phyloP scores from a whole-genome alignment of 148 eudicot species.

The Oxyria digyna region DNA sequence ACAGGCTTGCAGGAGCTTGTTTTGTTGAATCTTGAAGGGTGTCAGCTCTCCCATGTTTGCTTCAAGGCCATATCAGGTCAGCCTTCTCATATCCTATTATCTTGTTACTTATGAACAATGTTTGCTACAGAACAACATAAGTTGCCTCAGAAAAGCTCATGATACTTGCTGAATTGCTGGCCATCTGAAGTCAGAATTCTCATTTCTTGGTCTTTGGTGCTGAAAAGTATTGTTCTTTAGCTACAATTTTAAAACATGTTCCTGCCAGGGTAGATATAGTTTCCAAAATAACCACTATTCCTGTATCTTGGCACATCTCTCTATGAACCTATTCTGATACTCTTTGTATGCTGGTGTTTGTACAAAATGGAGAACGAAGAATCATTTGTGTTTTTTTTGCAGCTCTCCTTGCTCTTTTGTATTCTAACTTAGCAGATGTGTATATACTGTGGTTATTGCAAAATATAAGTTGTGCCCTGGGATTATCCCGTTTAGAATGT shows the following conservation, averaged over 20 bases:
- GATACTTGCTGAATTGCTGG: not conserved
- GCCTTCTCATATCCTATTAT: not conserved
- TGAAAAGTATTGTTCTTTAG: not conserved
- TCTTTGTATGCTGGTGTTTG: not conserved
- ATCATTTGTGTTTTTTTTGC: no score
- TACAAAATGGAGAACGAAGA: not conserved
- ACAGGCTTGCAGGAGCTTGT: constrained; percentile 52
- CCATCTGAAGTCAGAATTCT: not conserved
- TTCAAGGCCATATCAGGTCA: constrained; percentile 66
- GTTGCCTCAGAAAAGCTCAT: not conserved
- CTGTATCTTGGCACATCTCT: not conserved
- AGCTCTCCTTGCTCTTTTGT: no score
- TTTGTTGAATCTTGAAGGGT: constrained; percentile 70
- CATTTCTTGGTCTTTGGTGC: not conserved
- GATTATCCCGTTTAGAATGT: not conserved
- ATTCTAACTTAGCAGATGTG: no score
- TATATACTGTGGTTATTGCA: not conserved
- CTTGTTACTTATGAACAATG: not conserved
- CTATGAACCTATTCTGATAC: not conserved
- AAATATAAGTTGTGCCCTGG: not conserved
- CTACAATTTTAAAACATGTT: not conserved
- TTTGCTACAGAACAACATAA: not conserved
- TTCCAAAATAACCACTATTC: not conserved
- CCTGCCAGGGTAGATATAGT: not conserved
- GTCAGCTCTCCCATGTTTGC: constrained; percentile 66